Evolutionary conservation across 2,329 filamentous ascomycete species (phyloP), one percentile per base, ranked within the genome.

Genomic region (Fusarium brevicatenulatum): DNA sequence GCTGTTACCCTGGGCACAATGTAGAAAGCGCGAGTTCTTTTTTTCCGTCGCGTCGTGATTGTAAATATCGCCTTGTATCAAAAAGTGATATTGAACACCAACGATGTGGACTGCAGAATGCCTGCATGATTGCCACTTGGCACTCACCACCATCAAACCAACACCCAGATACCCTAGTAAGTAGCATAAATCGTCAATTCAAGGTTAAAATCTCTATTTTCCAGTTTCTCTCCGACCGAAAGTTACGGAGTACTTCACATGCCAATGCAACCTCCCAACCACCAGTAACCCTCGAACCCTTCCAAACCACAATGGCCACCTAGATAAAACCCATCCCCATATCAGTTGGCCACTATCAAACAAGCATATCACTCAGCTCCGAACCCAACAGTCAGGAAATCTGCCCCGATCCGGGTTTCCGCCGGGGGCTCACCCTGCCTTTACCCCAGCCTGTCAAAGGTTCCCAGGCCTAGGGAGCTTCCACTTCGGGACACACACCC

Each of bases 361-460:
- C 37, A 60, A 25, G 34, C 39, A 44, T 61, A 37, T 36, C 63
- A 25, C 28, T 63, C 49, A 64, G 59, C 59, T 63, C 23, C 30
- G 49, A 16, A 23, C n/a, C 40, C 47, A 55, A 30, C 36, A 32
- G 23, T 28, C 12, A 57, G 32, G 25, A 19, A 37, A 19, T 39
- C 7, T 28, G 53, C 3, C 60, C 39, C 11, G n/a, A 70, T 61
- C 9, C 30, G 34, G 60, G 10, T 23, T 57, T 50, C 11, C 58
- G 19, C 37, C 34, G 18, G 9, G 40, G 40, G 36, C 42, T 36
- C 30, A 44, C 32, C 39, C 43, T 25, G 23, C 16, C 32, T 21
- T 60, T 60, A 70, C 66, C 67, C 66, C 66, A 66, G 67, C 66
- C 60, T 70, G 66, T 66, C 67, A 70, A 70, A 70, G 67, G 66